These are phyloP conservation scores for Oryza coarctata DNA, from an alignment of 176 grass and related monocot species.

Conservation along the genomic window DNA sequence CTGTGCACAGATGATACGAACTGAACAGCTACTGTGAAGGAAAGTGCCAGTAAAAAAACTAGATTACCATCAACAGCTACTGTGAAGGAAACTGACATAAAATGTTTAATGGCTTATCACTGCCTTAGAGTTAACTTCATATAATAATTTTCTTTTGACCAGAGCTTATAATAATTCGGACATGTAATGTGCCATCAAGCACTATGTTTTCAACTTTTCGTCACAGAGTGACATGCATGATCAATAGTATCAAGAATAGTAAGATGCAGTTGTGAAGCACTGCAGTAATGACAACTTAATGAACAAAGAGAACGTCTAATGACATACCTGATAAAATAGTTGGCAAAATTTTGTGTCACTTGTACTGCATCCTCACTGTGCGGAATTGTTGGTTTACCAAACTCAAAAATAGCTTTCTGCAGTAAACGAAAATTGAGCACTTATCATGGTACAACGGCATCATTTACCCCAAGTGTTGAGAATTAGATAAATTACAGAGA, in stretches of 20 bases:
- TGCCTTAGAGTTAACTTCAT: neutral
- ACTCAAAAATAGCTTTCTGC: slow-evolving; percentile 97
- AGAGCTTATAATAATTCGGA: neutral
- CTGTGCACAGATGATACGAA: neutral
- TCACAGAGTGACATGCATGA: neutral
- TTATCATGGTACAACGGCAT: neutral
- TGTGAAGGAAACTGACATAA: neutral
- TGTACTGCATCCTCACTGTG: slow-evolving; percentile 80
- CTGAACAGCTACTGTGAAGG: neutral
- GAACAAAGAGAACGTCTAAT: neutral
- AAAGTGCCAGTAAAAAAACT: neutral
- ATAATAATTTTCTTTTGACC: neutral
- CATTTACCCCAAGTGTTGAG: neutral
- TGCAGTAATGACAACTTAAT: neutral
- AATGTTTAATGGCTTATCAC: neutral
- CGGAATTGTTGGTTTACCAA: slow-evolving; percentile 70
- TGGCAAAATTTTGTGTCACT: slow-evolving; percentile 73
- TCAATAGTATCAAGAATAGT: neutral
- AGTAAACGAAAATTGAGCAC: slow-evolving; percentile 19
- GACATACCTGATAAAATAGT: slow-evolving; percentile 86
- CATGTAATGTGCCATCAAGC: neutral
- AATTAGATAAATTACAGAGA: neutral
- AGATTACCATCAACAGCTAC: neutral
- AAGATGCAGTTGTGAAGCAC: neutral
- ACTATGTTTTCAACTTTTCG: slow-evolving; percentile 1